Percentiles rank a stretch among this genome's conserved stretches.
Conservation (phyloP, 495 filamentous ascomycete species). For the Talaromyces stipitatus region DNA sequence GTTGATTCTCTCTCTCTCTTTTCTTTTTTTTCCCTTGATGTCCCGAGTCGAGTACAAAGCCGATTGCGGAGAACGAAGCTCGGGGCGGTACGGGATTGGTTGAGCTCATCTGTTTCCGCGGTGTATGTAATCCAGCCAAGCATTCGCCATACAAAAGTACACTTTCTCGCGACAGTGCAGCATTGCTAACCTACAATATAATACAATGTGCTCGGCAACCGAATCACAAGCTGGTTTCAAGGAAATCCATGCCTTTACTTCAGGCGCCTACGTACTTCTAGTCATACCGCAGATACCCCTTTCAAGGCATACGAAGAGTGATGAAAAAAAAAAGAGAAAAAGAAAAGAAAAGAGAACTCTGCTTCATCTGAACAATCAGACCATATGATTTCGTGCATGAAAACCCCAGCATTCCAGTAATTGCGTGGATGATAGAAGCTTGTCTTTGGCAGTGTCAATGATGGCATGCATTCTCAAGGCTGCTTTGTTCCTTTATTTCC, state of each 20-base stretch:
- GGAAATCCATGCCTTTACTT: no score
- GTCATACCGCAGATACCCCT: background rate
- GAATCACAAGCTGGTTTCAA: background rate
- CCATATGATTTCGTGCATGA: background rate
- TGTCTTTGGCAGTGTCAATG: background rate
- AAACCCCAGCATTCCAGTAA: slow-evolving; percentile 1
- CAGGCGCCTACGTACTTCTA: no score
- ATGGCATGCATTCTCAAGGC: background rate
- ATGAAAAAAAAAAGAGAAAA: no score
- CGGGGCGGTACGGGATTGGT: background rate
- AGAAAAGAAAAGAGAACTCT: background rate
- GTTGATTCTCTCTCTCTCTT: no score
- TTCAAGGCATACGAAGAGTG: background rate
- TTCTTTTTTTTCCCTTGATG: background rate
- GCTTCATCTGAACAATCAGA: no score
- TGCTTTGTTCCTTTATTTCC: background rate
- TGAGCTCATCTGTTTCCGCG: no score
- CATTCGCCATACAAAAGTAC: background rate
- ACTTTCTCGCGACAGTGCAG: no score
- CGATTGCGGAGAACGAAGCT: background rate
- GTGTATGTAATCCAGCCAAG: background rate
- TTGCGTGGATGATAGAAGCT: background rate
- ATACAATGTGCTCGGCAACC: background rate
- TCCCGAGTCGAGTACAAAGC: background rate
- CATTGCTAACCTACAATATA: no score